A percentile compares a stretch with the other conserved stretches of the same genome.
These are phyloP conservation scores for Leptodermis oblonga DNA, from an alignment of 257 asterid genomes.

Conservation along the genomic window DNA sequence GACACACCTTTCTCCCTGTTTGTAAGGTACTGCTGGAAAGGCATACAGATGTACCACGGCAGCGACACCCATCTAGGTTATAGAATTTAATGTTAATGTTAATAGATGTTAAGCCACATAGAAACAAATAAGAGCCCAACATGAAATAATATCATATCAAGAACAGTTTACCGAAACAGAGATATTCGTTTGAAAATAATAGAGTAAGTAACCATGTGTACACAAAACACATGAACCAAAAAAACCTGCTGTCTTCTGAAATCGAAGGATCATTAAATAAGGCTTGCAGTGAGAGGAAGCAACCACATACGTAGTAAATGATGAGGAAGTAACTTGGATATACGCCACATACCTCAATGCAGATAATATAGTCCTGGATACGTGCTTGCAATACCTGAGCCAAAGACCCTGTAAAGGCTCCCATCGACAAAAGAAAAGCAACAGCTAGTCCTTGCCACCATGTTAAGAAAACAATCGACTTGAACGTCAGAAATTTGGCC, in stretches of 20 bases:
- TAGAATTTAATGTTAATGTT: not conserved
- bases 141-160: not conserved
- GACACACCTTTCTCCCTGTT: constrained; percentile 95
- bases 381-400: constrained; percentile 74
- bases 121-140: not conserved
- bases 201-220: too few relatives aligned
- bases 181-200: too few relatives aligned
- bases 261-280: not conserved
- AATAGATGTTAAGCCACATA: not conserved
- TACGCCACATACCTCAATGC: constrained; percentile 70
- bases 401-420: constrained; percentile 80
- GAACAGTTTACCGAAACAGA: not conserved
- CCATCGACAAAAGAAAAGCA: constrained; percentile 87
- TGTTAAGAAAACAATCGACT: constrained; percentile 89
- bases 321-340: not conserved
- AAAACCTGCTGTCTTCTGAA: not conserved
- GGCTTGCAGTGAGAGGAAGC: not conserved
- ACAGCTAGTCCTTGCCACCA: constrained; percentile 99
- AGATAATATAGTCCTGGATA: constrained; percentile 88
- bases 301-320: not conserved
- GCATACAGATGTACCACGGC: constrained; percentile 92
- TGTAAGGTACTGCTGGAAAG: constrained; percentile 90
- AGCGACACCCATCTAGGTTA: constrained; percentile 89
- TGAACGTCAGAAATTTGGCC: constrained; percentile 94
- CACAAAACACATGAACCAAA: not conserved